Evolutionary conservation across 1,139 yeast species (phyloP), one percentile per base, ranked within the genome.

Genomic region (Kluyveromyces sp.): DNA sequence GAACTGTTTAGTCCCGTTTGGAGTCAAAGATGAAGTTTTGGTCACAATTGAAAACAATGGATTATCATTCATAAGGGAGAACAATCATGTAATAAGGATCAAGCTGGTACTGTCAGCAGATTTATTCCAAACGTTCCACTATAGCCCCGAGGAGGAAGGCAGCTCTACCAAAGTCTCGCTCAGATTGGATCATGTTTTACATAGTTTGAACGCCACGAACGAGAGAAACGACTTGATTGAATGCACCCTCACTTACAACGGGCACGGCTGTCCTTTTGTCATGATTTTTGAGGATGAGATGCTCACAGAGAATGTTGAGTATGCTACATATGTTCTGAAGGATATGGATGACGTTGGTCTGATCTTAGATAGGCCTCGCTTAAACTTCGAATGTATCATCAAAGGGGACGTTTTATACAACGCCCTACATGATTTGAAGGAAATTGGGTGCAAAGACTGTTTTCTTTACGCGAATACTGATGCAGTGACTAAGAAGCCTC

Each of bases 241-340:
- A 47, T 73, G 78, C 48, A 69, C 74, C 2, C 50, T 77, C 36
- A 64, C 71, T 3, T 77, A 75, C 50, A 63, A 67, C 38, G 74
- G 86, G 0, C 70, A 70, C 12, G 94, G 94, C 0, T 57, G 70
- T 4, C 89, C 94, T 0, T 75, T 87, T 45, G 69, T 78, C 1
- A 62, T 86, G 18, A 81, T 80, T 20, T 84, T 85, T 61, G 88
- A 83, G 54, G 94, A 85, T 58, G 71, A 75, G 2, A 62, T 72
- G 41, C 77, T 86, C 51, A 75, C 80, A 34, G 94, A 87, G 53
- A 71, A 77, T 46, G 79, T 87, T 49, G 89, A 83, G 53, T 76
- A 86, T 49, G 65, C 74, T 2, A 85, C 95, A 0, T 75, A 70
- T 50, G 56, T 74, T 38, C 52, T 60, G 2, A 61, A 61, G 36